These are phyloP conservation scores for Zizania palustris DNA, from an alignment of 202 grass and related monocot species.

Conservation along the genomic window DNA sequence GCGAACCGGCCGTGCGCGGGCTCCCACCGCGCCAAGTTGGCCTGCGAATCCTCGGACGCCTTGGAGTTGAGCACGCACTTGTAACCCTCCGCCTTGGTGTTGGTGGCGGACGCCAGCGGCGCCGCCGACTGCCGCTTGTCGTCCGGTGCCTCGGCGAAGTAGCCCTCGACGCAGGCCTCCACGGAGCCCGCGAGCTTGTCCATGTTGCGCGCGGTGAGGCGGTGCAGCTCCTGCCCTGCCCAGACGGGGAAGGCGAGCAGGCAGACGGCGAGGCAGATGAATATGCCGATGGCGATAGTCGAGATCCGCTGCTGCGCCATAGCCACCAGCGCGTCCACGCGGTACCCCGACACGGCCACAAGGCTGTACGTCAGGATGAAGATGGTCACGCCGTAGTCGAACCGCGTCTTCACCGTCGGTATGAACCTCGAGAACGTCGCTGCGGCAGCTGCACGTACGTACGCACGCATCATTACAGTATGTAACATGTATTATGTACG, in stretches of 20 bases:
- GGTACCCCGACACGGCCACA: constrained; percentile 68
- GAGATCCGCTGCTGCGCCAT: constrained; percentile 56
- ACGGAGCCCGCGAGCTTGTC: constrained; percentile 62
- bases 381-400: constrained; percentile 77
- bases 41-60: constrained; percentile 82
- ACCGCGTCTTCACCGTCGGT: constrained; percentile 62
- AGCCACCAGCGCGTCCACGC: constrained; percentile 46
- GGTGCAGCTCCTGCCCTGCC: constrained; percentile 70
- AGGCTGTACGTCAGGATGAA: constrained; percentile 83
- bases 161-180: constrained; percentile 59
- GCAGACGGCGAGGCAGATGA: constrained; percentile 61
- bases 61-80: constrained; percentile 76
- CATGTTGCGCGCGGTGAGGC: constrained; percentile 64
- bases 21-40: constrained; percentile 81
- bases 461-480: neutral
- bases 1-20: constrained; percentile 70
- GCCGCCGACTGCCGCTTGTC: neutral
- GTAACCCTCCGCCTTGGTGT: constrained; percentile 55
- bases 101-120: constrained; percentile 22
- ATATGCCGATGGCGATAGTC: constrained; percentile 61
- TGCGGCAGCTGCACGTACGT: constrained; percentile 48
- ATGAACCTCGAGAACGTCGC: constrained; percentile 76
- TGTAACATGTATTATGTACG: no score
- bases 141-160: constrained; percentile 37
- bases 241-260: constrained; percentile 57